Percentiles rank a stretch among this genome's conserved stretches.
Conservation (phyloP, 257 asterid species). For the Solanum pennellii region DNA sequence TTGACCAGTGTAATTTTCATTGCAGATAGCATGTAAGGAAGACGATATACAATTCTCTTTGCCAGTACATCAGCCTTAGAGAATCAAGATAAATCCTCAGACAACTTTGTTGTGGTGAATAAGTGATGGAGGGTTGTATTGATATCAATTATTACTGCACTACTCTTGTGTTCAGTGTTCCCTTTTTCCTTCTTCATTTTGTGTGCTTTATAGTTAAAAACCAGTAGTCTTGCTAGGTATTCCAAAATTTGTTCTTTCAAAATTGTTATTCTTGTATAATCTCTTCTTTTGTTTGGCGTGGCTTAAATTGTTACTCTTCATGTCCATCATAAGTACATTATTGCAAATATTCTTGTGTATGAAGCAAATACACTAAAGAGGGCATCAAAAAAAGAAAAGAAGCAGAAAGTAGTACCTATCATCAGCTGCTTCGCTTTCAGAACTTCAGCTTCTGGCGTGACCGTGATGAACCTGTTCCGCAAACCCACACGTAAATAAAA, state of each 20-base stretch:
- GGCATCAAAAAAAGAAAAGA: background rate
- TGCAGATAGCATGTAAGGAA: background rate
- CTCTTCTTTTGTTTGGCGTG: background rate
- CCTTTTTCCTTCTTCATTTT: background rate
- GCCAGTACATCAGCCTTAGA: background rate
- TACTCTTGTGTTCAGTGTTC: background rate
- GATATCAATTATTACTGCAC: background rate
- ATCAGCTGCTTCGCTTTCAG: slow-evolving; percentile 79
- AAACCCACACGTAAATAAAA: background rate
- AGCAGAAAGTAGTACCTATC: slow-evolving; percentile 19
- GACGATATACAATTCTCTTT: background rate
- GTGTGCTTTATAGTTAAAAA: background rate
- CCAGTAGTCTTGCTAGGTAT: background rate
- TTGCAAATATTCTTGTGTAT: background rate
- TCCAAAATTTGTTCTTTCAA: background rate
- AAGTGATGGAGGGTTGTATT: background rate
- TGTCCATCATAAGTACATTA: background rate
- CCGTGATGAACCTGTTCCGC: slow-evolving; percentile 63
- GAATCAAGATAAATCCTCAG: background rate
- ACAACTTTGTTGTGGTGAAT: background rate
- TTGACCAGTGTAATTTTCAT: no score
- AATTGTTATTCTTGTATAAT: background rate
- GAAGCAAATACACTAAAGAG: background rate
- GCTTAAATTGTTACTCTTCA: background rate
- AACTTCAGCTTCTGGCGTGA: slow-evolving; percentile 21